Conservation (phyloP, 1,139 yeast genomes). For the Debaryomyces udenii region DNA sequence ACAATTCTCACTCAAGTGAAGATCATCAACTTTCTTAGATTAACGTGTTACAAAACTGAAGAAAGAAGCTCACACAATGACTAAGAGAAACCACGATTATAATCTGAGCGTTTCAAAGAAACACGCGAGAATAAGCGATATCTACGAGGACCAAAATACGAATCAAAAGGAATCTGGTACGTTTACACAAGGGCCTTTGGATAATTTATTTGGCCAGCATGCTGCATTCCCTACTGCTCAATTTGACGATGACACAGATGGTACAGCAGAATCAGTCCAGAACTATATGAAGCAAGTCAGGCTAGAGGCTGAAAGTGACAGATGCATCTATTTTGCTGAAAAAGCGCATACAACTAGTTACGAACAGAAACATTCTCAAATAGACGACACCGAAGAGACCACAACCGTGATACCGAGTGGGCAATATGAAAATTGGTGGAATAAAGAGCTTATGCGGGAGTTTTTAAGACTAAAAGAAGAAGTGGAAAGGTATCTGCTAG, state of each 20-base stretch:
- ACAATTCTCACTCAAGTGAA: neutral
- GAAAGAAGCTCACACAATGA: neutral
- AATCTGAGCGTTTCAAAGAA: conserved; percentile 52
- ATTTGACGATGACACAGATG: conserved; percentile 15
- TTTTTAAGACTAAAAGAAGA: conserved; percentile 13
- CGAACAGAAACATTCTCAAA: conserved; percentile 3
- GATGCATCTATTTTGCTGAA: conserved; percentile 19
- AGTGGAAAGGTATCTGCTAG: conserved; percentile 3
- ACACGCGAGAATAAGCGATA: conserved; percentile 1
- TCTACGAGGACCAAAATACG: neutral
- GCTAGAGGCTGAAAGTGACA: conserved; percentile 33
- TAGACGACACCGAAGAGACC: conserved; percentile 5
- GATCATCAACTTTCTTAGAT: too few species aligned
- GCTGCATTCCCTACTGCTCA: conserved; percentile 26
- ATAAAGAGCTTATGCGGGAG: conserved; percentile 12
- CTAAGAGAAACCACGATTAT: conserved; percentile 59
- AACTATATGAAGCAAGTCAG: conserved; percentile 34
- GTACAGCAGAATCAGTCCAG: conserved; percentile 22
- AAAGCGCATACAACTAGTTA: conserved; percentile 5
- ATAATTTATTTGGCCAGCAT: conserved; percentile 25
- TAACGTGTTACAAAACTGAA: too few species aligned
- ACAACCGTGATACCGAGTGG: conserved; percentile 10
- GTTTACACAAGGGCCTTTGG: conserved; percentile 13
- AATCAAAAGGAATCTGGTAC: neutral
- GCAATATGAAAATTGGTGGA: conserved; percentile 7